Evolutionary conservation across 495 filamentous ascomycete species (phyloP), one percentile per base, ranked within the genome.

Genomic region (Copromyces sp.): DNA sequence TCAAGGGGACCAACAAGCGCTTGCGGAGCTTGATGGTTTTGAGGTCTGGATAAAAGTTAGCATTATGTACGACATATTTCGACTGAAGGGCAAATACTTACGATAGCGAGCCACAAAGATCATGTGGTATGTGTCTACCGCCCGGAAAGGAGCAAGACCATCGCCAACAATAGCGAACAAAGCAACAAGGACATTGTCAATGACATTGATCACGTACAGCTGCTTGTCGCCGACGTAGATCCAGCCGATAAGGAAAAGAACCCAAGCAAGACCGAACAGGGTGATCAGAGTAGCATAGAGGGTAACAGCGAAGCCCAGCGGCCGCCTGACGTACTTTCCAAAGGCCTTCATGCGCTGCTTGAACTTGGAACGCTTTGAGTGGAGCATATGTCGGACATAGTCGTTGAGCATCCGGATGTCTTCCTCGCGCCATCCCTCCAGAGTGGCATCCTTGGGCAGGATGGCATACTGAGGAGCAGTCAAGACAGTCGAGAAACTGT

Each of bases 231-330:
- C 91, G n/a, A 93, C 89, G 73, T 93, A 92, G 77, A 94, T 93
- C 92, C 92, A 94, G 53, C 91, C 92, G 75, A 95, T 95, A 68
- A 95, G 80, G 82, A 93, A 94, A 40, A 95, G 85, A 0, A 95
- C 92, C 92, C 92, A 95, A 2, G 90, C 91, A 68, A 92, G 84
- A 73, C 92, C 92, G 72, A 94, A 95, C 8, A 93, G 83, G 0
- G 92, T 95, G 73, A 95, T 93, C 14, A 94, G 82, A 9, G 88
- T 90, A n/a, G 91, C 92, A 75, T 95, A 95, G 11, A 94, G 78
- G 7, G 91, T 93, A 35, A 95, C 89, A 37, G 93, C 82, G 74
- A 93, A 90, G 7, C 92, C 92, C 39, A 95, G 83, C 11, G 92
- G 92, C 72, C 87, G 87, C n/a, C 83, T 81, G 8, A 90, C 82